Conservation (phyloP, 192 early-diverging fungal species). For the Coemansia sp. region DNA sequence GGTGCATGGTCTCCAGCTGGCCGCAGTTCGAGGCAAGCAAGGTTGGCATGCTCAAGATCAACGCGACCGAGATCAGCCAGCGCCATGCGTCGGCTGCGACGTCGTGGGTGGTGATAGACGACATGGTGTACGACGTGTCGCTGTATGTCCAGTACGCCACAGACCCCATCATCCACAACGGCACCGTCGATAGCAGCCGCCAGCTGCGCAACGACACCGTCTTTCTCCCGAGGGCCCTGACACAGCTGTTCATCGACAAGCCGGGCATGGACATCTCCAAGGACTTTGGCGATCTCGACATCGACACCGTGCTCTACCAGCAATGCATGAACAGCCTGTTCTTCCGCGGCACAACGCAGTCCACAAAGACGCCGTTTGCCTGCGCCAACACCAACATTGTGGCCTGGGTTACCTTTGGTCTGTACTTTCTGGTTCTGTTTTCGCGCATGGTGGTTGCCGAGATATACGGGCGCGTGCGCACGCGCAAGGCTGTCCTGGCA, state of each 20-base stretch:
- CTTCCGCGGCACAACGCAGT: constrained; percentile 37
- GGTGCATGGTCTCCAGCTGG: constrained; percentile 26
- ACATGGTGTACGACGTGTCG: constrained; percentile 40
- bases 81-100: constrained; percentile 27
- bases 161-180: constrained; percentile 33
- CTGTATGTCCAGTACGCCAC: constrained; percentile 37
- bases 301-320: constrained; percentile 37
- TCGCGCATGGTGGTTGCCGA: constrained; percentile 37
- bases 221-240: constrained; percentile 37
- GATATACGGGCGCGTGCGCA: constrained; percentile 29
- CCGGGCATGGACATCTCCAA: constrained; percentile 34
- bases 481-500: constrained; percentile 31
- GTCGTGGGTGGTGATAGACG: constrained; percentile 42
- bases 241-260: constrained; percentile 38
- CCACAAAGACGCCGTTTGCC: constrained; percentile 47
- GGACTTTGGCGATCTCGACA: constrained; percentile 18
- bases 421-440: constrained; percentile 44
- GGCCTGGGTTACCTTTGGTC: constrained; percentile 51
- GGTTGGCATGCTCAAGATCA: constrained; percentile 44
- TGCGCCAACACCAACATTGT: constrained; percentile 55
- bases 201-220: constrained; percentile 23
- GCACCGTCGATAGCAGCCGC: constrained; percentile 32
- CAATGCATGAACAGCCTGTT: constrained; percentile 43
- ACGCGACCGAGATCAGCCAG: constrained; percentile 17
- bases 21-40: constrained; percentile 32